These are phyloP conservation scores for Nicotiana noctiflora DNA, from an alignment of 257 asterid species.

Conservation along the genomic window DNA sequence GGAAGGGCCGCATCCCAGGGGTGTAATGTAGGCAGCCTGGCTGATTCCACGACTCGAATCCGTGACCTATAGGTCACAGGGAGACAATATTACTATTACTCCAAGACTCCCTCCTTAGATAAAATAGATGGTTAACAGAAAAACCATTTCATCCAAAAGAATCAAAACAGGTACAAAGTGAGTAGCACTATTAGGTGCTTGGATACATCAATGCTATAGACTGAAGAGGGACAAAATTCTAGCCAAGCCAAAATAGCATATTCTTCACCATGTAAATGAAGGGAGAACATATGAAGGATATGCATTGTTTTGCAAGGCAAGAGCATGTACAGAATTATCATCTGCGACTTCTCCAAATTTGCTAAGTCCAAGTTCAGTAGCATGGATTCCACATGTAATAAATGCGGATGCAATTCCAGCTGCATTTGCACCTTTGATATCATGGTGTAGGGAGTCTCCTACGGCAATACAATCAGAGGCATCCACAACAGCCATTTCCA, in stretches of 20 bases:
- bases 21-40: too few relatives aligned
- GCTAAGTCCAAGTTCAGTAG: conserved; percentile 66
- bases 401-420: conserved; percentile 67
- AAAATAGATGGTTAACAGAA: neutral
- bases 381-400: conserved; percentile 75
- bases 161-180: neutral
- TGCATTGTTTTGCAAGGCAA: conserved; percentile 53
- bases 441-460: conserved; percentile 97
- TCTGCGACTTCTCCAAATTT: conserved; percentile 62
- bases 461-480: conserved; percentile 79
- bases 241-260: neutral
- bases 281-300: conserved; percentile 73
- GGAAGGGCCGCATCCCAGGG: too few relatives aligned
- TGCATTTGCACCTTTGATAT: conserved; percentile 78
- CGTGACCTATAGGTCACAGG: too few relatives aligned
- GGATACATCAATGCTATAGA: neutral
- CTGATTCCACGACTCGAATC: too few relatives aligned
- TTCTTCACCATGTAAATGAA: conserved; percentile 69
- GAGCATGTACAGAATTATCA: conserved; percentile 47
- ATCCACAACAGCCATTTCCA: conserved; percentile 58
- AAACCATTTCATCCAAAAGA: neutral
- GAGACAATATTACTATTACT: too few relatives aligned
- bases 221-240: neutral
- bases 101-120: too few relatives aligned
- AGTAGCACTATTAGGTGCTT: neutral